Conservation (phyloP, 2,329 filamentous ascomycete species). For the Penicillium sp. region DNA sequence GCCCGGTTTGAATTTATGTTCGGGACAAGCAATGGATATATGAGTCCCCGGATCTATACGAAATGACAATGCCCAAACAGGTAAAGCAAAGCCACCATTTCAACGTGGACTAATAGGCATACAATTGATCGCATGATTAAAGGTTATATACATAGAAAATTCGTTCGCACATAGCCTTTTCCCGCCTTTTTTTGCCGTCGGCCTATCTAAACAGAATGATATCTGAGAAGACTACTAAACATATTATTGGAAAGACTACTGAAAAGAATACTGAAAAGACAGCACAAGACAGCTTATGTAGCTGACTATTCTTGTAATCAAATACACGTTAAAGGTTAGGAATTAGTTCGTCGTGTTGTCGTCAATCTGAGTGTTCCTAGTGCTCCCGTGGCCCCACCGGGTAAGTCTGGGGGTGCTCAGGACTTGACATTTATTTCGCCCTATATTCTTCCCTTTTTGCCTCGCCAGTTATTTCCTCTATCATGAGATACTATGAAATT, state of each 20-base stretch:
- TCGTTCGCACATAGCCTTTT: no score
- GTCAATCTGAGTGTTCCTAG: neutral
- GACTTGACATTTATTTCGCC: neutral
- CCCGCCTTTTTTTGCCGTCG: no score
- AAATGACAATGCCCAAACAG: neutral
- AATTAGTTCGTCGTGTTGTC: neutral
- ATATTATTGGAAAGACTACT: no score
- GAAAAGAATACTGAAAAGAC: no score
- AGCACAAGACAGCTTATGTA: no score
- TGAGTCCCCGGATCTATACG: neutral
- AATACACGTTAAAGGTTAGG: neutral
- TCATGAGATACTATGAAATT: neutral
- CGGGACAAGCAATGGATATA: neutral
- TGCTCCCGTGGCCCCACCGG: neutral
- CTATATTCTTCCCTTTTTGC: no score
- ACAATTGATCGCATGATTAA: neutral
- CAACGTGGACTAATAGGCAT: neutral
- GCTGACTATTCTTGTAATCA: no score
- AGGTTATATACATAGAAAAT: no score
- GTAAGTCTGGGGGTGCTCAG: neutral
- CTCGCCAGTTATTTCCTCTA: neutral
- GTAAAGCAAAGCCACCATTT: neutral
- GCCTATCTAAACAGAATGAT: no score
- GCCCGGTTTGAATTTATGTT: neutral
- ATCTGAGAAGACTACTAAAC: no score